phyloP scores from a whole-genome alignment of 2,329 filamentous ascomycete species.

The Hymenoscyphus linearis region DNA sequence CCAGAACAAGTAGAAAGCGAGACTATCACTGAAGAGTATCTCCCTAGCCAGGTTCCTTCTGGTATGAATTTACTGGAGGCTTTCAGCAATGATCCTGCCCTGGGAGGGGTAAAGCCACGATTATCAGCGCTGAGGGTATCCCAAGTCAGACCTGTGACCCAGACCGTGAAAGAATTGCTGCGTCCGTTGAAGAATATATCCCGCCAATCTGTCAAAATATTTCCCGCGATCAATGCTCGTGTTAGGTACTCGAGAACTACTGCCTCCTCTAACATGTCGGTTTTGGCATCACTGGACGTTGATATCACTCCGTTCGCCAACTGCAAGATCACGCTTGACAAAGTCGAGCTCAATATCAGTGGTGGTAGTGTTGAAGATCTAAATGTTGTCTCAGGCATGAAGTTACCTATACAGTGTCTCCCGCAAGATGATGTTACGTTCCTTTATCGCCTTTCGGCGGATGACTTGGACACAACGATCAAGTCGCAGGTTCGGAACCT shows the following conservation, averaged over 20 bases:
- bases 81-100: constrained; percentile 59
- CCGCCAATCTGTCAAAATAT: constrained; percentile 57
- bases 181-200: constrained; percentile 61
- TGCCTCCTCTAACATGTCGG: constrained; percentile 49
- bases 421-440: constrained; percentile 72
- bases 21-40: constrained; percentile 52
- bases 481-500: constrained; percentile 49
- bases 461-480: constrained; percentile 31
- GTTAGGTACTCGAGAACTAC: constrained; percentile 64
- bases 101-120: constrained; percentile 54
- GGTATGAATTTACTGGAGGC: constrained; percentile 74
- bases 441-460: constrained; percentile 60
- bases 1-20: constrained; percentile 39
- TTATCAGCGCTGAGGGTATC: constrained; percentile 71
- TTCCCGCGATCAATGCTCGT: constrained; percentile 66
- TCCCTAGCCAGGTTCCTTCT: constrained; percentile 62
- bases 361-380: constrained; percentile 56
- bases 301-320: constrained; percentile 68
- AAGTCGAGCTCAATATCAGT: constrained; percentile 51
- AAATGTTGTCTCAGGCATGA: constrained; percentile 42
- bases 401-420: constrained; percentile 56
- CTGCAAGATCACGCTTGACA: constrained; percentile 58
- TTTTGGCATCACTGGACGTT: constrained; percentile 67
- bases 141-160: constrained; percentile 63
- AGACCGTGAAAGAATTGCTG: constrained; percentile 52